Percentiles rank a stretch among this genome's conserved stretches.
phyloP scores from a whole-genome alignment of 768 basidiomycete genomes.

The Lentinula edodes region DNA sequence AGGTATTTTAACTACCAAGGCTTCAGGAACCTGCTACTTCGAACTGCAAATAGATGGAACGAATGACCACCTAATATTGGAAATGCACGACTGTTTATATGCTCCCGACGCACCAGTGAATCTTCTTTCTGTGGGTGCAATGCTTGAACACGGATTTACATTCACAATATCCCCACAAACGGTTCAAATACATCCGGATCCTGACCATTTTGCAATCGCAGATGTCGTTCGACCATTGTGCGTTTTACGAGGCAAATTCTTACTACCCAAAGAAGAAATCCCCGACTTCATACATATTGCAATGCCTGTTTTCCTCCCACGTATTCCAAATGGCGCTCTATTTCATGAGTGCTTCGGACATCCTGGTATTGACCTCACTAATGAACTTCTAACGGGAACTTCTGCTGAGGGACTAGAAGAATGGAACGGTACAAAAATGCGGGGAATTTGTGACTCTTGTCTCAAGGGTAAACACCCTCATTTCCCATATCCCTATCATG shows the following conservation, averaged over 20 bases:
- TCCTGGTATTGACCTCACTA: background rate
- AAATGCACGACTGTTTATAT: background rate
- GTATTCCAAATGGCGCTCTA: background rate
- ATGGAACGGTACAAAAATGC: background rate
- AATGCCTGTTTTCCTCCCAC: background rate
- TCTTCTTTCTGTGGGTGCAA: conserved; percentile 2
- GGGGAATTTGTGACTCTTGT: background rate
- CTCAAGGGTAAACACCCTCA: background rate
- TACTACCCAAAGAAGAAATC: background rate
- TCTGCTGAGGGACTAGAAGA: background rate
- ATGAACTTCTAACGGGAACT: background rate
- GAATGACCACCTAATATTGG: no score
- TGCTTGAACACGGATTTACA: conserved; percentile 1
- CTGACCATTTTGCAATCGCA: background rate
- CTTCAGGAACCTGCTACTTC: no score
- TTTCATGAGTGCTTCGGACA: background rate
- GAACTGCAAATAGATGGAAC: no score
- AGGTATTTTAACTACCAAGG: no score
- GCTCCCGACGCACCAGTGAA: background rate
- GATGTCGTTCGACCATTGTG: background rate
- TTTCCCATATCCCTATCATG: background rate
- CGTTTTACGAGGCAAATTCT: background rate
- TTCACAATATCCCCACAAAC: background rate
- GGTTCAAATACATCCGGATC: no score
- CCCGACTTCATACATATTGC: background rate